A percentile compares a stretch with the other conserved stretches of the same genome.
These are phyloP conservation scores for Gymnopilus junonius DNA, from an alignment of 768 basidiomycete genomes.

Conservation along the genomic window DNA sequence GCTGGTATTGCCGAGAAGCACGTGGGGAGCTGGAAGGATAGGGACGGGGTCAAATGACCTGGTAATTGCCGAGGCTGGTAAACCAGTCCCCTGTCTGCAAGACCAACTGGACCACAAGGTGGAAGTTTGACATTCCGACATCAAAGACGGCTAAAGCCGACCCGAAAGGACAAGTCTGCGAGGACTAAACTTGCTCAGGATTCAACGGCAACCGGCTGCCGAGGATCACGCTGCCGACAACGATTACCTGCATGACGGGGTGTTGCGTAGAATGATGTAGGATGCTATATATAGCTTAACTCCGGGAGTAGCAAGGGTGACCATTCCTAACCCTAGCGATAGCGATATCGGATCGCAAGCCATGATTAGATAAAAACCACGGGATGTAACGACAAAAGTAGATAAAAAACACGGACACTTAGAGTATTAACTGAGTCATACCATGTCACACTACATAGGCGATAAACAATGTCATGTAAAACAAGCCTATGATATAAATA, in stretches of 20 bases:
- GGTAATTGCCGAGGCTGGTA: not conserved
- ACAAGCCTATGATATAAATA: not conserved
- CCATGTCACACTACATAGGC: not conserved
- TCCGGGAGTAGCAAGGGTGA: not conserved
- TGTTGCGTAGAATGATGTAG: not conserved
- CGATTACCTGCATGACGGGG: not conserved
- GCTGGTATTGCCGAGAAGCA: not conserved
- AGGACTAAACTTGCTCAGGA: constrained; percentile 1
- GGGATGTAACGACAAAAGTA: not conserved
- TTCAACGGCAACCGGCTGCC: not conserved
- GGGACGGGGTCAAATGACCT: not conserved
- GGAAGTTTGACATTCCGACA: not conserved
- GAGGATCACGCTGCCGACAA: not conserved
- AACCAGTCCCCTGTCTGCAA: not conserved
- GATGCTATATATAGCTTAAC: not conserved
- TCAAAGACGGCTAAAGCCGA: not conserved
- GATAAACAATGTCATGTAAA: not conserved
- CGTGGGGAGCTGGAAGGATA: not conserved
- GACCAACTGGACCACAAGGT: not conserved
- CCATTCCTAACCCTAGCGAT: not conserved
- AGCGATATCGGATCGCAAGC: not conserved
- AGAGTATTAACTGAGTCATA: not conserved
- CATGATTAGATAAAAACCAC: not conserved
- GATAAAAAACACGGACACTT: not conserved
- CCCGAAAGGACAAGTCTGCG: not conserved